Conservation (phyloP, 2,329 filamentous ascomycete species). For the Claviceps sp. region DNA sequence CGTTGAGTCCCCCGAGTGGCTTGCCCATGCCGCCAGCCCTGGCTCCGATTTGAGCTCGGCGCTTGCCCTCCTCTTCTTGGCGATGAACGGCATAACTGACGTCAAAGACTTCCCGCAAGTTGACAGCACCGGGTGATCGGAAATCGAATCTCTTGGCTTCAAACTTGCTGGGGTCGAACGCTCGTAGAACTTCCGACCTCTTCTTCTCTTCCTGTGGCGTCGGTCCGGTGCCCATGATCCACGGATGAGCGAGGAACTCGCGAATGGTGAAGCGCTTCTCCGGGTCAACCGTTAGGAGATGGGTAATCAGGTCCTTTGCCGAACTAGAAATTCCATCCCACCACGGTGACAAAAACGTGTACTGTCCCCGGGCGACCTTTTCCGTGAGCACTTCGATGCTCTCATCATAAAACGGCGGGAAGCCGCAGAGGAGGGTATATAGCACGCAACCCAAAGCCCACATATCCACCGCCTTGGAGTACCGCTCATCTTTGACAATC, state of each 20-base stretch:
- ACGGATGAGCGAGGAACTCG: slow-evolving; percentile 88
- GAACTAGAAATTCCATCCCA: slow-evolving; percentile 97
- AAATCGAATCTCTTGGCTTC: slow-evolving; percentile 70
- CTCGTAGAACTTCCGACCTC: slow-evolving; percentile 32
- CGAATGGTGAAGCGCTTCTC: slow-evolving; percentile 89
- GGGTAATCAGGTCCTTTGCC: slow-evolving; percentile 85
- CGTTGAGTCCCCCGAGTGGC: slow-evolving; percentile 51
- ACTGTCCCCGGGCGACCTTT: slow-evolving; percentile 93
- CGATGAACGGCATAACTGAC: slow-evolving; percentile 96
- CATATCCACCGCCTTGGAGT: slow-evolving; percentile 99
- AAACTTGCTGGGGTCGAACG: slow-evolving; percentile 43
- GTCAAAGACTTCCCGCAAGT: slow-evolving; percentile 92
- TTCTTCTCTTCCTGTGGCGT: slow-evolving; percentile 48
- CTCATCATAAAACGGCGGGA: slow-evolving; percentile 97
- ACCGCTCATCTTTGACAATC: slow-evolving; percentile 97
- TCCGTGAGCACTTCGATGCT: slow-evolving; percentile 94
- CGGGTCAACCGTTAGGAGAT: slow-evolving; percentile 86
- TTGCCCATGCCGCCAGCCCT: slow-evolving; percentile 52
- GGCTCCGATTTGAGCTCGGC: slow-evolving; percentile 68
- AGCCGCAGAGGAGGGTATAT: slow-evolving; percentile 92
- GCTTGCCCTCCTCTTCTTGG: slow-evolving; percentile 90
- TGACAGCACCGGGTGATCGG: slow-evolving; percentile 87
- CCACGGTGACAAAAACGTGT: slow-evolving; percentile 96
- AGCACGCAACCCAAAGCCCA: slow-evolving; percentile 95
- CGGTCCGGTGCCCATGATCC: slow-evolving; percentile 59